Conservation (phyloP, 306 rosid genomes). For the peach (Prunus persica) region DNA sequence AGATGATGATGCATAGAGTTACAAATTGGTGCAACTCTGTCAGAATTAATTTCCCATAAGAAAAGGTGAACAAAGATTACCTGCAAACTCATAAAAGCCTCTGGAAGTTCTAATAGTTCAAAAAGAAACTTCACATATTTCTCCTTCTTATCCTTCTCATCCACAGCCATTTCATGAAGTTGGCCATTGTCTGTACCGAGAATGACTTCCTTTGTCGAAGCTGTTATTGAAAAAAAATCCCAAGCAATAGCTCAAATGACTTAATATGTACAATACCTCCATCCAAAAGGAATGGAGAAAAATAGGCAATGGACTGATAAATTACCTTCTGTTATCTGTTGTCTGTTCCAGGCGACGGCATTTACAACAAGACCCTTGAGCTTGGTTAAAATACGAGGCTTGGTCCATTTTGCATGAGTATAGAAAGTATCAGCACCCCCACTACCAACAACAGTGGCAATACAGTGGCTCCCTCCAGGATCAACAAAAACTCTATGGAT, state of each 20-base stretch:
- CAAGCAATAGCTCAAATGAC: neutral
- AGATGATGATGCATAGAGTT: conserved; percentile 18
- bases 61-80: conserved; percentile 30
- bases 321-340: conserved; percentile 87
- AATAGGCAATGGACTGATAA: conserved; percentile 15
- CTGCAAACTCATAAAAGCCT: conserved; percentile 88
- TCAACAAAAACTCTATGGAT: conserved; percentile 94
- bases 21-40: neutral
- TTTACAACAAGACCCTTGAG: conserved; percentile 86
- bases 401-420: conserved; percentile 88
- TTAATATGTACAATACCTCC: neutral
- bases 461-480: conserved; percentile 96
- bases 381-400: conserved; percentile 78
- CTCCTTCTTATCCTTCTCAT: conserved; percentile 95
- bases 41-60: neutral
- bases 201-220: conserved; percentile 88
- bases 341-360: conserved; percentile 91
- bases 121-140: conserved; percentile 73
- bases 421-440: conserved; percentile 90
- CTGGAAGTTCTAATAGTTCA: conserved; percentile 69
- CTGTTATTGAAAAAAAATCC: conserved; percentile 30
- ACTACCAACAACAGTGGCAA: conserved; percentile 69
- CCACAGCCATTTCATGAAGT: conserved; percentile 83
- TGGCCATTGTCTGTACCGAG: conserved; percentile 87
- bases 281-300: neutral